A percentile compares a stretch with the other conserved stretches of the same genome.
Conservation (phyloP, 1,284 basidiomycete species). For the Coniophora puteana region DNA sequence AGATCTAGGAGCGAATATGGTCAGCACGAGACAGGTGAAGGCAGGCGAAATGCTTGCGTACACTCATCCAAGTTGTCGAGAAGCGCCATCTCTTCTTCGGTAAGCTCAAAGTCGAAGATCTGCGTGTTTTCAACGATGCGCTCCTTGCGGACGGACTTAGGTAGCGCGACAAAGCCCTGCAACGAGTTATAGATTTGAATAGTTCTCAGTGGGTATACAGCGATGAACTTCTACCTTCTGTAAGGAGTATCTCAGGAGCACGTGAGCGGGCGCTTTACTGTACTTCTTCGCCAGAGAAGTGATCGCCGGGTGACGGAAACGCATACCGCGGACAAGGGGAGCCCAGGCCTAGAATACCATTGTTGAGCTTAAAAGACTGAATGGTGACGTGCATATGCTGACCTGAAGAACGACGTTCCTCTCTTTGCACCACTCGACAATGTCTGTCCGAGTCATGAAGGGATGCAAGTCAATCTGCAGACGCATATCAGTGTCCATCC, state of each 20-base stretch:
- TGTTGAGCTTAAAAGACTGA: slow-evolving; percentile 7
- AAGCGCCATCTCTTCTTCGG: slow-evolving; percentile 42
- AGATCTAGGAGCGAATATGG: no score
- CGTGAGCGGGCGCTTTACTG: slow-evolving; percentile 58
- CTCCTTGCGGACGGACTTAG: slow-evolving; percentile 53
- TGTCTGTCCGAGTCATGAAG: slow-evolving; percentile 65
- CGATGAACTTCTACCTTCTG: slow-evolving; percentile 57
- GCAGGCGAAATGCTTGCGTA: no score
- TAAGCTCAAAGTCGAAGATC: slow-evolving; percentile 57
- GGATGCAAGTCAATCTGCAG: slow-evolving; percentile 63
- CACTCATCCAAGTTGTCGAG: slow-evolving; percentile 56
- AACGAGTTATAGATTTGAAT: not conserved
- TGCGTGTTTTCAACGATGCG: slow-evolving; percentile 57
- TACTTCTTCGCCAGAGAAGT: slow-evolving; percentile 45
- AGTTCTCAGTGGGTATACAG: not conserved
- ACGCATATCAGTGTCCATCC: no score
- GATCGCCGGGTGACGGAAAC: slow-evolving; percentile 47
- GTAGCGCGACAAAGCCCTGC: slow-evolving; percentile 54
- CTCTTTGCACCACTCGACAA: slow-evolving; percentile 57
- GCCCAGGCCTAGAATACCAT: slow-evolving; percentile 50
- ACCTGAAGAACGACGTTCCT: slow-evolving; percentile 66
- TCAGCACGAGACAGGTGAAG: no score
- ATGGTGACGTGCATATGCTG: slow-evolving; percentile 12
- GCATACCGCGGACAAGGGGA: slow-evolving; percentile 47
- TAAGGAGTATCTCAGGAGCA: slow-evolving; percentile 74